Evolutionary conservation across 202 grass and related monocot species (phyloP).

Genomic region (Hordeum pubiflorum): DNA sequence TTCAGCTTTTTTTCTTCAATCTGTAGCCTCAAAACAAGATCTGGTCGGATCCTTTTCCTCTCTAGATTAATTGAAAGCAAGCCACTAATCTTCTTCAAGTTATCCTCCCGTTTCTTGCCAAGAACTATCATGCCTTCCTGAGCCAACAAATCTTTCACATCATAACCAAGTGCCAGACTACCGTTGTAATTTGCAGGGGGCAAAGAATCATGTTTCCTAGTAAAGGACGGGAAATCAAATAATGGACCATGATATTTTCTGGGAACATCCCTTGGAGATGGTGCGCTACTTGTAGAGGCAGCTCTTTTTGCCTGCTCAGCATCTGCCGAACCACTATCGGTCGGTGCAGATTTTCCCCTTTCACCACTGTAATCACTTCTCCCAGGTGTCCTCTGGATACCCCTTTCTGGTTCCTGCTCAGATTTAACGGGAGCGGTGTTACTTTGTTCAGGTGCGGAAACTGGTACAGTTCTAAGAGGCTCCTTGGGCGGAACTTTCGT

Average conservation of each 20-base stretch:
- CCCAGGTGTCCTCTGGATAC: conserved; percentile 51
- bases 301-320: conserved; percentile 65
- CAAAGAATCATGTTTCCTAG: conserved; percentile 81
- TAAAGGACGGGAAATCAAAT: conserved; percentile 93
- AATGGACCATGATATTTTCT: conserved; percentile 94
- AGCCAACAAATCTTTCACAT: conserved; percentile 88
- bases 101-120: conserved; percentile 77
- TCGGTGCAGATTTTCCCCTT: conserved; percentile 72
- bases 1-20: conserved; percentile 98
- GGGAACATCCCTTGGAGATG: conserved; percentile 53
- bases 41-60: conserved; percentile 86
- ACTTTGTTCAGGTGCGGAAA: conserved; percentile 42
- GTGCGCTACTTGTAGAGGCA: conserved; percentile 39
- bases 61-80: conserved; percentile 90
- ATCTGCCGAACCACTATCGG: conserved; percentile 39
- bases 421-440: conserved; percentile 60
- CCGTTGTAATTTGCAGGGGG: conserved; percentile 66
- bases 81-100: conserved; percentile 87
- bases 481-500: conserved; percentile 47
- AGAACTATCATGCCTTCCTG: conserved; percentile 73
- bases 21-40: conserved; percentile 86
- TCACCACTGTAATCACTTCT: conserved; percentile 54
- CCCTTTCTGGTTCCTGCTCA: conserved; percentile 74
- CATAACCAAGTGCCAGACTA: conserved; percentile 71
- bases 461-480: conserved; percentile 46